These are phyloP conservation scores for Pythium phragmitis DNA, from an alignment of 352 stramenopile species.

Conservation along the genomic window DNA sequence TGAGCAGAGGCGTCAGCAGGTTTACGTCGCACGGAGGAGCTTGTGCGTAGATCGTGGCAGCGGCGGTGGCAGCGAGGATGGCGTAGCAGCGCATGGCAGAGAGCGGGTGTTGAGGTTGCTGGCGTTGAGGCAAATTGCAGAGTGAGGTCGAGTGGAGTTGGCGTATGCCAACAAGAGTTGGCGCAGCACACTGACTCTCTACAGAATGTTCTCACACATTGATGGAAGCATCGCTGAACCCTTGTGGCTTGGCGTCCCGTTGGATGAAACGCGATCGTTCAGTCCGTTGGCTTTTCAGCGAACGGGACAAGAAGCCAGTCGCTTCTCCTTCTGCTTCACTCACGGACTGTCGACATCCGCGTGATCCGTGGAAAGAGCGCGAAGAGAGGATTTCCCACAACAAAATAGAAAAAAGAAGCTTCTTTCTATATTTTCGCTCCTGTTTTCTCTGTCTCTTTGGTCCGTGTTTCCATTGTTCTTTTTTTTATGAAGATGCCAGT, in stretches of 20 bases:
- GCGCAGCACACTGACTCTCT: not conserved
- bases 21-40: conserved; percentile 8
- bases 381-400: not conserved
- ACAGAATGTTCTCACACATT: not conserved
- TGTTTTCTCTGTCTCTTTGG: not conserved
- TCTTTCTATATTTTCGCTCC: not conserved
- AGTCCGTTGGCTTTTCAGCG: too few species aligned
- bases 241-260: too few species aligned
- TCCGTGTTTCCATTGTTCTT: not conserved
- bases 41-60: conserved; percentile 12
- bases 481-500: not conserved
- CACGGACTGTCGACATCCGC: not conserved
- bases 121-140: conserved; percentile 11
- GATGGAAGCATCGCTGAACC: not conserved
- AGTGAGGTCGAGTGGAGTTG: conserved; percentile 8
- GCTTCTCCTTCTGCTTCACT: not conserved
- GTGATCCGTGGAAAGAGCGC: not conserved
- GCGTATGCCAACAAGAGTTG: not conserved
- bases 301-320: too few species aligned
- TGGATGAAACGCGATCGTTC: too few species aligned
- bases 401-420: not conserved
- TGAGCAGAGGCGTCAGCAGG: conserved; percentile 13
- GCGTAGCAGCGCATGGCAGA: conserved; percentile 19
- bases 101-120: not conserved
- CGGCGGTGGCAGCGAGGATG: conserved; percentile 13